Evolutionary conservation across 2,329 filamentous ascomycete species (phyloP), one percentile per base, ranked within the genome.

Genomic region (Talaromyces sp.): DNA sequence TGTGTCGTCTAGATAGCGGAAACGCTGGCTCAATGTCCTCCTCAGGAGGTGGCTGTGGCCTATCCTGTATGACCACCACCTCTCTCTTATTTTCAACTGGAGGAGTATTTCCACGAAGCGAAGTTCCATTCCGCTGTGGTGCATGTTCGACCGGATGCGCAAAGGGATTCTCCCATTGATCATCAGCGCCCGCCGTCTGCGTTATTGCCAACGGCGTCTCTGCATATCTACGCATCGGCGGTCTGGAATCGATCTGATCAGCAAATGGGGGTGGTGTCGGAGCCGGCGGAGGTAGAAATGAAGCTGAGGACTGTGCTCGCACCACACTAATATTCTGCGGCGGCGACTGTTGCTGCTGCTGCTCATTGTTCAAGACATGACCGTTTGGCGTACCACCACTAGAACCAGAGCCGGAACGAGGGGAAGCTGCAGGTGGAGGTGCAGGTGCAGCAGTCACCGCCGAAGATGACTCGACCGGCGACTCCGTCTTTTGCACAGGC

Each of bases 251-350:
- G 63, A 17, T 61, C 69, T 54, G 54, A 65, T 50, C 39, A 61
- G 47, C 67, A 17, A 61, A 62, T 3, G 65, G 70, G 15, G 70
- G 74, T 8, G 74, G 74, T 33, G 74, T 74, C 11, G 74, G 74
- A 27, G 74, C 75, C 4, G 71, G 72, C 7, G 73, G 74, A 19
- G 74, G 74, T 4, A 74, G 64, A 41, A 66, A 66, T 15, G 65
- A 63, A 27, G 61, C 65, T 10, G 47, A 25, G 1, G 61, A 63
- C 9, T 59, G 61, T 10, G 54, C 47, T 45, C 64, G 60, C n/a
- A 37, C 19, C n/a, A 39, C 39, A 62, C 10, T 56, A 7, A 52
- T 35, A 47, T 62, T 45, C 7, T 47, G 52, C 5, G 45, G 33
- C 17, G 49, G 50, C 25, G 33, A 25, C 10, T 22, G 25, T 13